Base-by-base conservation (phyloP, 805 yeast genomes). In the Metschnikowia peoriensis region DNA sequence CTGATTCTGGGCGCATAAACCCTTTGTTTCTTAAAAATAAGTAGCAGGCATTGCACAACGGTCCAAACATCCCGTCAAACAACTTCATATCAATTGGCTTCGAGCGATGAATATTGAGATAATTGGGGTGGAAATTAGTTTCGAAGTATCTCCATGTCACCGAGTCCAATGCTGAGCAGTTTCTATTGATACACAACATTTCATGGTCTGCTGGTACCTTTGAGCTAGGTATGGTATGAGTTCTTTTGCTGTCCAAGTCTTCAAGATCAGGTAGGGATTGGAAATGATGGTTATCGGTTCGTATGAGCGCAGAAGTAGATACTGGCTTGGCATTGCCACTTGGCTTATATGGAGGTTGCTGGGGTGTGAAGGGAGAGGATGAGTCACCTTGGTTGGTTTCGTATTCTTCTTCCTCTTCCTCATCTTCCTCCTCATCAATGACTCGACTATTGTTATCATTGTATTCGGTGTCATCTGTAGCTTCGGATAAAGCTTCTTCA, bases 61-160 rank as follows among this genome's bases (percentile, higher is more conserved):
- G 78, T 4, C 79, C 79, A 59, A 70, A 72, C 79, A 75, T 75
- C 7, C 78, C 79, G 46, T 75, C 77, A 54, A 72, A 75, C 53
- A 71, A 61, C 51, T 66, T 66, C 57, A 71, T 72, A 60, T 74
- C 70, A 54, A 75, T 73, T 46, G 67, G 67, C 35, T 64, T 66
- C 8, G 77, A 72, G 47, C 70, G 62, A 50, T 67, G 73, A 27
- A 73, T 66, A 34, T 67, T 70, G 53, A 70, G 71, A 55, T 69
- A 72, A 49, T 66, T 67, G 10, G 76, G 68, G 47, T 67, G 71
- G 54, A 68, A 71, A 37, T 58, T 54, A 15, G 75, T 68, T 58
- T 75, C 79, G 54, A 75, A 74, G 54, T 71, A 73, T 46, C 78
- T 62, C 79, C 79, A 75, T 12, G 74, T 69, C 11, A 74, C 72